phyloP scores from a whole-genome alignment of 2,329 filamentous ascomycete genomes.

The Aplosporella prunicola region DNA sequence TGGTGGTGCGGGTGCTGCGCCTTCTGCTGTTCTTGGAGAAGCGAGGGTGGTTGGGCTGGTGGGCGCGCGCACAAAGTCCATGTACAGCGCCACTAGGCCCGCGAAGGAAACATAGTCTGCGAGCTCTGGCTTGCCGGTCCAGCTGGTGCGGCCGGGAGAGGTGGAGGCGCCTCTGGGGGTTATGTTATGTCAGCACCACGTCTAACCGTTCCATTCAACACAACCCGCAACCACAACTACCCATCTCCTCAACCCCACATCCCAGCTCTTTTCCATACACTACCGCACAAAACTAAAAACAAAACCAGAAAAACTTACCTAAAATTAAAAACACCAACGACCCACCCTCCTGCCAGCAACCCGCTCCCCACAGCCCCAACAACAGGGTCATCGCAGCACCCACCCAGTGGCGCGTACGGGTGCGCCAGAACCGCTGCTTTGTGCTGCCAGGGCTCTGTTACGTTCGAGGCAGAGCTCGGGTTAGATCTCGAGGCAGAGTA shows the following conservation, averaged over 20 bases:
- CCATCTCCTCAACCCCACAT: too few relatives aligned
- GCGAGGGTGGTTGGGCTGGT: too few relatives aligned
- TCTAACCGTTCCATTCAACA: too few relatives aligned
- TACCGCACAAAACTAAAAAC: slow-evolving; percentile 12
- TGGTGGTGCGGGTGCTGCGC: too few relatives aligned
- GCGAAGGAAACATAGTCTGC: slow-evolving; percentile 74
- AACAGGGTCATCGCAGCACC: slow-evolving; percentile 72
- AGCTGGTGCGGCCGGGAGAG: slow-evolving; percentile 71
- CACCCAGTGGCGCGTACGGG: slow-evolving; percentile 82
- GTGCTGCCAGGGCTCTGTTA: too few relatives aligned
- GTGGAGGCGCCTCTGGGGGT: slow-evolving; percentile 66
- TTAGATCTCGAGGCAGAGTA: slow-evolving; percentile 32
- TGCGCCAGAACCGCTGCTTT: slow-evolving; percentile 78
- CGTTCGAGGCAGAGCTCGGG: slow-evolving; percentile 3
- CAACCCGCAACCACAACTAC: too few relatives aligned
- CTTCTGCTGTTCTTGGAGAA: too few relatives aligned
- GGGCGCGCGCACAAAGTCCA: slow-evolving; percentile 22
- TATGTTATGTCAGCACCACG: too few relatives aligned
- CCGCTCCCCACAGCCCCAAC: slow-evolving; percentile 56
- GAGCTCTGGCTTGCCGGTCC: slow-evolving; percentile 73
- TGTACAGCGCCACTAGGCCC: slow-evolving; percentile 70
- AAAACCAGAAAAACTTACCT: slow-evolving; percentile 42
- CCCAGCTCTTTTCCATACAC: too few relatives aligned
- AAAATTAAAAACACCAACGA: slow-evolving; percentile 89
- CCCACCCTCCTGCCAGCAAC: slow-evolving; percentile 59